These are phyloP conservation scores for Triticum urartu DNA, from an alignment of 176 grass and related monocot genomes.

Conservation along the genomic window DNA sequence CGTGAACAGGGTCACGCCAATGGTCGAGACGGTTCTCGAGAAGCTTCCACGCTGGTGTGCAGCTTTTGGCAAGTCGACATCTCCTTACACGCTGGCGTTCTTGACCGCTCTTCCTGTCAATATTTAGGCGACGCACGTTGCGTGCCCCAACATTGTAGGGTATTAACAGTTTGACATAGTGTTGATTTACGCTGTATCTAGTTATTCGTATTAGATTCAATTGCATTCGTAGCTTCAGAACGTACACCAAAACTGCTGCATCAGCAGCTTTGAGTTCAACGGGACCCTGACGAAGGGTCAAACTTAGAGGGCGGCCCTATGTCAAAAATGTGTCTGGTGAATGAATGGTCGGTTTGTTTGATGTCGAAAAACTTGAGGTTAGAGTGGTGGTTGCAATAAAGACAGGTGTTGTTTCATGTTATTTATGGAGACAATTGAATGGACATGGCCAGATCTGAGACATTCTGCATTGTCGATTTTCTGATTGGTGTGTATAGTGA, in stretches of 20 bases:
- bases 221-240: constrained; percentile 22
- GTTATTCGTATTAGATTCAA: constrained; percentile 19
- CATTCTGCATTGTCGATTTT: background rate
- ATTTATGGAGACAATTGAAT: background rate
- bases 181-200: constrained; percentile 29
- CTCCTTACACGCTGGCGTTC: constrained; percentile 76
- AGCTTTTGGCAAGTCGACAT: constrained; percentile 77
- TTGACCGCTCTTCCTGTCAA: constrained; percentile 67
- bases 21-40: constrained; percentile 49
- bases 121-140: constrained; percentile 45
- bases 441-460: background rate
- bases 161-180: background rate
- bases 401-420: background rate
- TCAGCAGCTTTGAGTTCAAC: too few species aligned
- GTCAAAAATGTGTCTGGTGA: background rate
- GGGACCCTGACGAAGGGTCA: background rate
- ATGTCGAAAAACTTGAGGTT: background rate
- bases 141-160: background rate
- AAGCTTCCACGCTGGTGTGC: constrained; percentile 87
- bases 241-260: too few species aligned
- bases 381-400: background rate
- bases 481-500: background rate
- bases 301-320: background rate
- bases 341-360: background rate
- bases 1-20: constrained; percentile 61